Evolutionary conservation across 139 green algal species (phyloP).

Genomic region (Limnomonas spitsbergensis): DNA sequence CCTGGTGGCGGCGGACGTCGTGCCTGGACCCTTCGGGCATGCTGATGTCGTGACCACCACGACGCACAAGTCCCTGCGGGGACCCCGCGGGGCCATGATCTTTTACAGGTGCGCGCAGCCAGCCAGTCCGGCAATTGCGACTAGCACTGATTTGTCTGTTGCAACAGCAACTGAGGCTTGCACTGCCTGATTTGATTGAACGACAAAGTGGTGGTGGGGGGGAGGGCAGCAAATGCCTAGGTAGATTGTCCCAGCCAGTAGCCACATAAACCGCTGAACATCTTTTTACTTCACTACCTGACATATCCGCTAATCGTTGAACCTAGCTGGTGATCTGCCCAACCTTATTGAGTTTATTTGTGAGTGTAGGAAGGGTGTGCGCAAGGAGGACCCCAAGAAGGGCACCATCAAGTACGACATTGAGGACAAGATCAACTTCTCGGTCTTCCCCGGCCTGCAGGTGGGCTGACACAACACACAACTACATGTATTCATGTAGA

Average conservation of each 20-base stretch:
- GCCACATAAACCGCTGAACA: too few relatives aligned
- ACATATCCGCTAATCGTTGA: too few relatives aligned
- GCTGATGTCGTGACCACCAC: constrained; percentile 97
- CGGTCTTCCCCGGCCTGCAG: constrained; percentile 83
- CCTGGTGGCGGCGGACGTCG: constrained; percentile 76
- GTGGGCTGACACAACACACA: too few relatives aligned
- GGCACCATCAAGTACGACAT: constrained; percentile 83
- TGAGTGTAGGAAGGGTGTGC: constrained; percentile 36
- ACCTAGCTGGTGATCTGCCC: too few relatives aligned
- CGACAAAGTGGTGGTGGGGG: too few relatives aligned
- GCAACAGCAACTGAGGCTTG: neutral
- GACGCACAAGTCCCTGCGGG: constrained; percentile 95
- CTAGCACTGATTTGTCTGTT: neutral
- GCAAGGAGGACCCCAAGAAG: constrained; percentile 81
- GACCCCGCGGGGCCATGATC: constrained; percentile 73
- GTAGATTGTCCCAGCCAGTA: too few relatives aligned
- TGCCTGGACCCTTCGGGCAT: constrained; percentile 89
- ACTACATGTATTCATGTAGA: too few relatives aligned
- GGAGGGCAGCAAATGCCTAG: too few relatives aligned
- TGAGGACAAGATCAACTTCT: constrained; percentile 96
- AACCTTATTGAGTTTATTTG: too few relatives aligned
- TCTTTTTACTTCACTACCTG: too few relatives aligned
- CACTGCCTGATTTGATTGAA: constrained; percentile 20
- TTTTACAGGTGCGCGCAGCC: constrained; percentile 62
- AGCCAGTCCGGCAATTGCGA: too few relatives aligned